A percentile compares a stretch with the other conserved stretches of the same genome.
Conservation (phyloP, 257 asterid genomes). For the Henckelia pumila region DNA sequence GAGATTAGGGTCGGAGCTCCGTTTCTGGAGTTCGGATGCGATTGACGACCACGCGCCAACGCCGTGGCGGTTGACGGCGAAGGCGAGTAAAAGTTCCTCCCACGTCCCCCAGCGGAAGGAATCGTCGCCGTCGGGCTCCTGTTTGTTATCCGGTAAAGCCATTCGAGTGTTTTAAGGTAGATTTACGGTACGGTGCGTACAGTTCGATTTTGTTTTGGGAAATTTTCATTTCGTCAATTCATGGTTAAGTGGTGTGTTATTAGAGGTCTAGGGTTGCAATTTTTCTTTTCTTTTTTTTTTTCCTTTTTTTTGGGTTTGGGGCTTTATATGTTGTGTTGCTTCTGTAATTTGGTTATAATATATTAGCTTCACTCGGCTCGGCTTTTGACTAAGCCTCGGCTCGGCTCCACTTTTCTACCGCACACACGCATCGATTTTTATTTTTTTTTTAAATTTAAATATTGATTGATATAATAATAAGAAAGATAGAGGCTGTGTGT, state of each 20-base stretch:
- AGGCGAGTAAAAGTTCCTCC: conserved; percentile 78
- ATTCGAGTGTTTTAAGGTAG: conserved; percentile 27
- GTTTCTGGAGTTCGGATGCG: conserved; percentile 61
- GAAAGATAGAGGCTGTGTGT: too few species aligned
- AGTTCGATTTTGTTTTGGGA: conserved; percentile 23
- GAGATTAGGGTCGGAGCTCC: conserved; percentile 40
- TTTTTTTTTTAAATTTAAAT: too few species aligned
- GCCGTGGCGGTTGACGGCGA: conserved; percentile 86
- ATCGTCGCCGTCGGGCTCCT: conserved; percentile 33
- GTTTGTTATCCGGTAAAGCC: conserved; percentile 50
- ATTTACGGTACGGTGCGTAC: conserved; percentile 34
- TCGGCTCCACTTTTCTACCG: background rate
- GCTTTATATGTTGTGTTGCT: background rate
- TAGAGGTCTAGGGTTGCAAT: conserved; percentile 44
- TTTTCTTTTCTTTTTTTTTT: too few species aligned
- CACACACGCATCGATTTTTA: too few species aligned
- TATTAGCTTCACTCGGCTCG: conserved; percentile 11
- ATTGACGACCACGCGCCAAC: conserved; percentile 64
- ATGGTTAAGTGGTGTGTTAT: conserved; percentile 26
- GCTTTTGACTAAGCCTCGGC: too few species aligned
- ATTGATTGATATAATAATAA: too few species aligned
- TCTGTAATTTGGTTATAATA: too few species aligned
- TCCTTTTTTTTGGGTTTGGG: background rate
- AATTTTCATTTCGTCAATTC: conserved; percentile 21
- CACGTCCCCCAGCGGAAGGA: conserved; percentile 65